Conservation (phyloP, 306 rosid genomes). For the Styphnolobium japonicum region DNA sequence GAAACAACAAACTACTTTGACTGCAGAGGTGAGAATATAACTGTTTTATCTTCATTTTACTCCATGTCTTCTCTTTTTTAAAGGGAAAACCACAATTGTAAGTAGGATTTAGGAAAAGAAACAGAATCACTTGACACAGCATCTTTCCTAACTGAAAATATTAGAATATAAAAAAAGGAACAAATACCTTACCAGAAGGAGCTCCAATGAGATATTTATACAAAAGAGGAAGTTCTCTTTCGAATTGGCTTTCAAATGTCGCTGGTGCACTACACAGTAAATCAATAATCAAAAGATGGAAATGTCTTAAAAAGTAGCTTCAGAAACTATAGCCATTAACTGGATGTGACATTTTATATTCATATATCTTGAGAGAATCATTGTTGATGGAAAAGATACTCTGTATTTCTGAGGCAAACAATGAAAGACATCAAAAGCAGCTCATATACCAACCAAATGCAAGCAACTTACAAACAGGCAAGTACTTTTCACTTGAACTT, state of each 20-base stretch:
- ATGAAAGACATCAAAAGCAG: background rate
- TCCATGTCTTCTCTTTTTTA: background rate
- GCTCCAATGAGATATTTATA: slow-evolving; percentile 59
- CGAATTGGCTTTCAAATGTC: slow-evolving; percentile 71
- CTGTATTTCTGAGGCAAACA: background rate
- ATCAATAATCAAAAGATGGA: slow-evolving; percentile 19
- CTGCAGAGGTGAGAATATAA: background rate
- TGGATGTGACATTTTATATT: background rate
- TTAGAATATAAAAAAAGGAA: background rate
- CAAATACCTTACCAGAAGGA: slow-evolving; percentile 62
- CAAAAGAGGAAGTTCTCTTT: slow-evolving; percentile 56
- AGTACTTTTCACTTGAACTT: background rate
- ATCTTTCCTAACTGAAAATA: slow-evolving; percentile 3
- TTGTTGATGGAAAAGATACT: background rate
- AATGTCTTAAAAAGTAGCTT: background rate
- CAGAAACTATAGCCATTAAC: background rate
- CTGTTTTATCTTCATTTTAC: background rate
- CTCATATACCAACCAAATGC: background rate
- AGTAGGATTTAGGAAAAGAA: slow-evolving; percentile 16
- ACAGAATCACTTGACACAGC: background rate
- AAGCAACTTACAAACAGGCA: background rate
- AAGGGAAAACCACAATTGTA: background rate
- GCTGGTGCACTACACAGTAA: slow-evolving; percentile 65
- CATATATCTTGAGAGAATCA: background rate
- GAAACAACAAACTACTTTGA: background rate